Base-by-base conservation (phyloP, 164 flowering plant genomes). In the Magnolia changhungtana region DNA sequence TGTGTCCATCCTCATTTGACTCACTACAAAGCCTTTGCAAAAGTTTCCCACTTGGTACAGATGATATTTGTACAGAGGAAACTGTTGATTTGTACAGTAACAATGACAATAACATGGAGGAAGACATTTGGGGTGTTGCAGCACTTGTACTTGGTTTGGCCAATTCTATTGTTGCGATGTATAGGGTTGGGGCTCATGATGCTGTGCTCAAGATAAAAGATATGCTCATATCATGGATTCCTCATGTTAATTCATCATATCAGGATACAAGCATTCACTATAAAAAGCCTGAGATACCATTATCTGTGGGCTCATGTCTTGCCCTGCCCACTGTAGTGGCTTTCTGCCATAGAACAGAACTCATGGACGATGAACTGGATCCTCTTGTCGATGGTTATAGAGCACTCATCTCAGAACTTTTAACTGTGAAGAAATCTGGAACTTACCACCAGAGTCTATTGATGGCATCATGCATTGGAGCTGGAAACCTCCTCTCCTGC, bases 101-200 rank as follows among this genome's bases (percentile, higher is more conserved):
- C 76, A 76, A 75, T 74, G 65, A 10, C 78, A 86, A 84, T 73
- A 80, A 81, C 77, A 69, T 85, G 79, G 95, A 88, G 79, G 96
- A 89, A 81, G 98, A 96, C 79, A 79, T 85, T 61, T 96, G 99
- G 99, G 97, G 95, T 75, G 84, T 89, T 80, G 87, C 96, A 73
- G 99, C 98, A 77, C 91, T 91, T 74, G 84, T 92, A 71, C 72
- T 93, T 75, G 99, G 98, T 79, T 84, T 96, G 79, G 97, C 89
- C 13, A 79, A 80, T 83, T 87, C 87, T 78, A 77, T 92, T 52
- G 73, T 83, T 82, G 94, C 97, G 69, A 55, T 94, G 55, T 93
- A 89, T 74, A 82, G 91, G 85, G 81, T 87, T 75, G 98, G 96
- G 65, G 80, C 74, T 50, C 81, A 75, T 74, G 91, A 96, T 77